Percentiles rank a stretch among this genome's conserved stretches.
Evolutionary conservation across 176 grass and related monocot genomes (phyloP).

Genomic region (Cymbopogon citratus): DNA sequence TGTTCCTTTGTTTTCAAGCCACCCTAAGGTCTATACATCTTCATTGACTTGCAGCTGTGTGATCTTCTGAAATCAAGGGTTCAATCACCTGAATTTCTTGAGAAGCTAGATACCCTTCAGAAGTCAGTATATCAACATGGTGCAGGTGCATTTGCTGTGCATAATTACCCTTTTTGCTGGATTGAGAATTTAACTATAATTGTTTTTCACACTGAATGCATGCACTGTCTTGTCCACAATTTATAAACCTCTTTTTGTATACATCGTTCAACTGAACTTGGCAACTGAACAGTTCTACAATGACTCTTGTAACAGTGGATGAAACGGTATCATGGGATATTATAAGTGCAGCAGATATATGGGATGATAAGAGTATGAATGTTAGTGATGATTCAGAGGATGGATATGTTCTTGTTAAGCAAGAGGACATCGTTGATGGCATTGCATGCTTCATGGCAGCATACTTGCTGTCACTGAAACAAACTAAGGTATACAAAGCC

Average conservation of each 20-base stretch:
- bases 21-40: not conserved
- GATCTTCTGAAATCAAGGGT: slow-evolving; percentile 90
- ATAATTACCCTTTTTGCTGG: not conserved
- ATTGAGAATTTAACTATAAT: not conserved
- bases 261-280: not conserved
- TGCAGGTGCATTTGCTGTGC: slow-evolving; percentile 17
- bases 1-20: not conserved
- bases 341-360: slow-evolving; percentile 55
- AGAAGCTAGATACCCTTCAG: slow-evolving; percentile 75
- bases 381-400: slow-evolving; percentile 66
- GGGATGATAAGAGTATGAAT: slow-evolving; percentile 65
- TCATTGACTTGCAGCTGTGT: slow-evolving; percentile 47
- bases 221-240: not conserved
- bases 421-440: slow-evolving; percentile 98
- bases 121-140: slow-evolving; percentile 55
- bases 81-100: slow-evolving; percentile 83
- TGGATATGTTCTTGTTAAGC: slow-evolving; percentile 82
- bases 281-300: slow-evolving; percentile 27
- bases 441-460: slow-evolving; percentile 94
- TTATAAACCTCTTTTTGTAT: not conserved
- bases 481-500: slow-evolving; percentile 71
- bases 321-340: slow-evolving; percentile 80
- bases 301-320: slow-evolving; percentile 50
- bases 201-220: not conserved
- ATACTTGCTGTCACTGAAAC: slow-evolving; percentile 78